Base-by-base conservation (phyloP, 2,329 filamentous ascomycete species). In the Penicillium hesseltinei region DNA sequence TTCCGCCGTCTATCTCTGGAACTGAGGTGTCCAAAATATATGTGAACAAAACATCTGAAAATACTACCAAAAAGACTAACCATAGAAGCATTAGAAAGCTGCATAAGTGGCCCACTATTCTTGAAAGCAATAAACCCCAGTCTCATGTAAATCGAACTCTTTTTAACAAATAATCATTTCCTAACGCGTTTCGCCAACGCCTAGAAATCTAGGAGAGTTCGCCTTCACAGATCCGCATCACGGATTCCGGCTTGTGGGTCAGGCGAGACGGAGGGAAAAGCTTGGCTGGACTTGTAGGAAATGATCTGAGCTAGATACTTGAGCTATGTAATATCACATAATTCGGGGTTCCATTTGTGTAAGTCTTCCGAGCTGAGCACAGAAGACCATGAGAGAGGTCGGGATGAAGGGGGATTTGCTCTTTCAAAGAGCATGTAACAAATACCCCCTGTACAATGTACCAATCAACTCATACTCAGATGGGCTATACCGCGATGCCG, bases 321-420 rank as follows among this genome's bases (percentile, higher is more conserved):
- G 15, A 31, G 45, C 33, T 43, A 56, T 40, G 29, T 56, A 38
- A 44, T 23, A 36, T 21, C 25, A 19, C 53, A 56, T 51, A 51
- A 38, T 38, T 51, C 21, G 46, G 23, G n/a, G 23, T 39, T 3
- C 4, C 13, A 19, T 25, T n/a, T 8, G 8, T n/a, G 25, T 1
- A 43, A n/a, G 21, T 17, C 4, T 47, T 7, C 42, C 11, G 13
- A 38, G 8, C 3, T 11, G 23, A 31, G 3, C 15, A 35, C 27
- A 21, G 13, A 35, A 25, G 5, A 25, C 11, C 15, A 35, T 19
- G 2, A 23, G 7, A 29, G 13, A 23, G 23, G 13, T 23, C 10
- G 5, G n/a, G 39, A 27, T 25, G 17, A 33, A 43, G n/a, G n/a
- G 25, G 8, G 5, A 6, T 13, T 10, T 19, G 3, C n/a, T 25